phyloP scores from a whole-genome alignment of 176 grass and related monocot genomes.

The Musa acuminata region DNA sequence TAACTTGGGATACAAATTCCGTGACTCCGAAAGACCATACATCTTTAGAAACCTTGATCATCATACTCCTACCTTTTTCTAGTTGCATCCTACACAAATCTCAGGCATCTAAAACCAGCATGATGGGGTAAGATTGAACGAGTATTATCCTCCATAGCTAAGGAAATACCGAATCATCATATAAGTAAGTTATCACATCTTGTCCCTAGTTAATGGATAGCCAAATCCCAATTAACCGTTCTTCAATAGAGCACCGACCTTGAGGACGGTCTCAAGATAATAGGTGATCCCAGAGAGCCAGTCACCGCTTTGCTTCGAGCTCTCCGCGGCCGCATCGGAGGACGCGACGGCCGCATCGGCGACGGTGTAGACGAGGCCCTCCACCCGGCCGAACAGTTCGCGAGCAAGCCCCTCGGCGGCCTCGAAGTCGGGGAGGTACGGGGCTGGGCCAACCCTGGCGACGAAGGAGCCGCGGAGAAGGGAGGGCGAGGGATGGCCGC shows the following conservation, averaged over 20 bases:
- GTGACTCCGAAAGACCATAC: neutral
- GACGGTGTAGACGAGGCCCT: slow-evolving; percentile 78
- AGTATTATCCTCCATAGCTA: neutral
- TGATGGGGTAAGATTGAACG: neutral
- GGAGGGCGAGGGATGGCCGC: neutral
- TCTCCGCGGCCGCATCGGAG: slow-evolving; percentile 22
- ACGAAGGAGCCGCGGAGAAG: slow-evolving; percentile 27
- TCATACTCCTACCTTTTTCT: neutral
- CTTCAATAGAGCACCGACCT: slow-evolving; percentile 31
- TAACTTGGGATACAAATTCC: neutral
- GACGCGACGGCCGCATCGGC: slow-evolving; percentile 65
- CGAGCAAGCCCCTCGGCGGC: slow-evolving; percentile 28
- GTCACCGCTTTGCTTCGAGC: slow-evolving; percentile 44
- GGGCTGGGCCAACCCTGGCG: neutral
- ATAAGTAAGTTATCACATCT: neutral
- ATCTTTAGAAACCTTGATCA: neutral
- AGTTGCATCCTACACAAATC: neutral
- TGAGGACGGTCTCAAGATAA: slow-evolving; percentile 85
- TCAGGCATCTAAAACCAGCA: neutral
- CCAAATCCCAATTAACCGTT: neutral
- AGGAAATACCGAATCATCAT: neutral
- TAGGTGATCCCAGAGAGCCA: slow-evolving; percentile 79
- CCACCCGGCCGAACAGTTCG: slow-evolving; percentile 45
- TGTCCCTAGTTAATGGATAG: neutral
- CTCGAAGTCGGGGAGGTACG: slow-evolving; percentile 16